Evolutionary conservation across 75 land plant species (phyloP).

Genomic region (Isoetes taiwanensis): DNA sequence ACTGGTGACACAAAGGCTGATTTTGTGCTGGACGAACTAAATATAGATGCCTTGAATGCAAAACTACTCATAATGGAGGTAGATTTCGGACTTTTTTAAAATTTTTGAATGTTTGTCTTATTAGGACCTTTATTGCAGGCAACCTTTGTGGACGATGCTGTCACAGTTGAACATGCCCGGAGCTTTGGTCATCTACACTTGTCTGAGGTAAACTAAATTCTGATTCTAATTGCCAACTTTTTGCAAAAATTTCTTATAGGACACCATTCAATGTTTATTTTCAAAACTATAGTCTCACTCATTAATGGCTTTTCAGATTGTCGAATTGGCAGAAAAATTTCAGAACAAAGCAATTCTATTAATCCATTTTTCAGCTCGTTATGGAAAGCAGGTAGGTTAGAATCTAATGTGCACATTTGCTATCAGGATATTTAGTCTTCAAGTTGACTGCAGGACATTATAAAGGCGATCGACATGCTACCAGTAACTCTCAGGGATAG

Average conservation of each 20-base stretch:
- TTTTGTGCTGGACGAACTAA: constrained; percentile 56
- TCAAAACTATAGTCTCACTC: background rate
- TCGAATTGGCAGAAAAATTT: constrained; percentile 46
- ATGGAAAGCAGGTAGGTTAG: constrained; percentile 42
- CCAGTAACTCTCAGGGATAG: no score
- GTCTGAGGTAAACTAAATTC: constrained; percentile 46
- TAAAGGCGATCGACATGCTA: no score
- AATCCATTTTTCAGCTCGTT: constrained; percentile 94
- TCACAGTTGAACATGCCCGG: constrained; percentile 69
- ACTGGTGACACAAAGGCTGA: constrained; percentile 88
- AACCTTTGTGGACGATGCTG: constrained; percentile 61
- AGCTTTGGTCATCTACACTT: constrained; percentile 93
- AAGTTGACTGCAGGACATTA: no score
- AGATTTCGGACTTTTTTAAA: no score
- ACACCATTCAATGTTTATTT: no score
- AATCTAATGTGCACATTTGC: no score
- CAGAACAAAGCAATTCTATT: constrained; percentile 80
- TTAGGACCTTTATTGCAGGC: constrained; percentile 36
- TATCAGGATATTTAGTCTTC: no score
- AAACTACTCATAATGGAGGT: constrained; percentile 87
- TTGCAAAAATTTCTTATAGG: background rate
- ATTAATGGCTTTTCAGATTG: constrained; percentile 31
- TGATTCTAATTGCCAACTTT: background rate
- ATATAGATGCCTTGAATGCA: constrained; percentile 53
- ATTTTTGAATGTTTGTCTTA: no score